Evolutionary conservation across 2,329 filamentous ascomycete species (phyloP).

Genomic region (Tolypocladium album): DNA sequence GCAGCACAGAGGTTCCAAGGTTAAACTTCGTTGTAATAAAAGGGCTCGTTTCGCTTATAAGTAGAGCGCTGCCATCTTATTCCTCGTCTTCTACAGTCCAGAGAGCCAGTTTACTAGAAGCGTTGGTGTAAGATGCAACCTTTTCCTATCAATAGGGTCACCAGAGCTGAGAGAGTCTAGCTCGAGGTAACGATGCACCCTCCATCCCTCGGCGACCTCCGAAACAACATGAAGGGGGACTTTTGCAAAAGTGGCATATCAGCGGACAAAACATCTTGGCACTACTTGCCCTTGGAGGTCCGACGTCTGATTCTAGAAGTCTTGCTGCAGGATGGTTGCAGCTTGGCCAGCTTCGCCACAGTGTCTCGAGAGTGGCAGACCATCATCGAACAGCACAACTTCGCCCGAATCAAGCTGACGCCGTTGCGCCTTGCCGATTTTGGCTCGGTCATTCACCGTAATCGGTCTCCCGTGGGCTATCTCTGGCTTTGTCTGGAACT

Average conservation of each 20-base stretch:
- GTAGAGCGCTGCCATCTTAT: too few relatives aligned
- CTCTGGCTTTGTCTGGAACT: background rate
- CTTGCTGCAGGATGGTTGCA: background rate
- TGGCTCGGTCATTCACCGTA: background rate
- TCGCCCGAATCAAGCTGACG: background rate
- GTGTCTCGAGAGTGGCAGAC: background rate
- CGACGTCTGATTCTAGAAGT: background rate
- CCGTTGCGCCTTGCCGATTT: background rate
- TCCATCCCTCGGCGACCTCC: too few relatives aligned
- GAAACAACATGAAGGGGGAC: background rate
- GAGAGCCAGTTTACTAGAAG: background rate
- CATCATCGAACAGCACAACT: background rate
- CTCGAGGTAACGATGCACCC: background rate
- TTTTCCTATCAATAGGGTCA: too few relatives aligned
- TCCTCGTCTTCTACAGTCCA: background rate
- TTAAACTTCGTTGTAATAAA: too few relatives aligned
- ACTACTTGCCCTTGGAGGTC: background rate
- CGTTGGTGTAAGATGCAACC: background rate
- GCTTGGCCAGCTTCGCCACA: background rate
- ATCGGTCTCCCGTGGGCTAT: background rate
- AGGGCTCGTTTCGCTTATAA: too few relatives aligned
- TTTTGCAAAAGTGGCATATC: background rate
- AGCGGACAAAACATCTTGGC: background rate
- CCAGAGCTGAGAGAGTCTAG: too few relatives aligned
- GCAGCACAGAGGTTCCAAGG: too few relatives aligned